Base-by-base conservation (phyloP, 306 rosid genomes). In the Cucumis melo region DNA sequence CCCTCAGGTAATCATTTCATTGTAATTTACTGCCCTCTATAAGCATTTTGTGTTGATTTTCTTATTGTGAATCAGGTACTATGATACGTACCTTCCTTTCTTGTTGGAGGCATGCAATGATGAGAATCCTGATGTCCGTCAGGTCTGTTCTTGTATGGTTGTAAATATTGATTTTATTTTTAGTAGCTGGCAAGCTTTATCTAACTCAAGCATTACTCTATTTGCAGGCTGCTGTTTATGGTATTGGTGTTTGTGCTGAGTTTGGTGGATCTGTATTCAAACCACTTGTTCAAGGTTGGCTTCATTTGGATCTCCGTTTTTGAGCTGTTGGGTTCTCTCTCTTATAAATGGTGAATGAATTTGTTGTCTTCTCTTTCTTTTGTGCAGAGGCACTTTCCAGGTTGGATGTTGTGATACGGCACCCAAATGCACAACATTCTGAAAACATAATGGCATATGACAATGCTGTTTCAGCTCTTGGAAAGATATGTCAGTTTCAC, bases 231-330 rank as follows among this genome's bases (percentile, higher is more conserved):
- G 98, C 99, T 58, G 96, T 95, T 44, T 95, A 95, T 84, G 99
- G 99, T 77, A 95, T 95, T 11, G 99, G 98, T 81, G 99, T 95
- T 51, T 95, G 99, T 85, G 96, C 96, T 7, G 99, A 92, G 86
- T 95, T 79, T 78, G 99, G 99, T 41, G 99, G 96, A 79, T 79
- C 93, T 50, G 91, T 88, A 55, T 86, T 95, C 76, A 95, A 87
- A 81, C 98, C 91, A 72, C 90, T 95, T 12, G 89, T 95, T 77
- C 93, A 95, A 80, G 96, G 99, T 95, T 92, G 80, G 73, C 21
- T 85, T 72, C 64, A 42, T 68, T 78, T 72, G 32, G 14, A 11
- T 21, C 56, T 5, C 1, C 27, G 8, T 72, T 19, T 73, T 48
- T 29, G 62, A 29, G 46, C 2, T 27, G 29, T 64, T 20, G 73